Percentiles rank a stretch among this genome's conserved stretches.
These are phyloP conservation scores for Bolboschoenoplectus hybrid DNA, from an alignment of 202 grass and related monocot species.

Conservation along the genomic window DNA sequence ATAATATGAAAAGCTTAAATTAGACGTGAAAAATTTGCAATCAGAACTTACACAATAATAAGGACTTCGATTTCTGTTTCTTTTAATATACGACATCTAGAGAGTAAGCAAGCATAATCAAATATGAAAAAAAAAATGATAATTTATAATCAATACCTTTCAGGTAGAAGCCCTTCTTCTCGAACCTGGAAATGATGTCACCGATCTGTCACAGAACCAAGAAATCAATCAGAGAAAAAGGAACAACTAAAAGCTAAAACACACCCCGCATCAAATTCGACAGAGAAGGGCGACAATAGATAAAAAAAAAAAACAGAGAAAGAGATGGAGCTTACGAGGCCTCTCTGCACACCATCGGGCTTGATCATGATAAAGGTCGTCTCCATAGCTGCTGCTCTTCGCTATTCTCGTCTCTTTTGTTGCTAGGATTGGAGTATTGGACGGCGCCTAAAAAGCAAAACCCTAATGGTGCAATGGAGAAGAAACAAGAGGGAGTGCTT, in stretches of 20 bases:
- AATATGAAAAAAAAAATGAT: background rate
- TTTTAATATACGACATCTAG: background rate
- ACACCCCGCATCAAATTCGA: background rate
- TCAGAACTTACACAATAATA: background rate
- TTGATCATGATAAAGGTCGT: constrained; percentile 95
- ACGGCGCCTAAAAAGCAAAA: constrained; percentile 38
- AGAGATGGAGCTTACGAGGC: constrained; percentile 55
- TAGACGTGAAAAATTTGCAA: background rate
- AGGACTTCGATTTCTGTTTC: background rate
- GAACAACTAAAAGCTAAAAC: background rate
- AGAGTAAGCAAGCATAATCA: background rate
- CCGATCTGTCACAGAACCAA: constrained; percentile 56
- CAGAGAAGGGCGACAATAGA: background rate
- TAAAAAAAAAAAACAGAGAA: too few species aligned
- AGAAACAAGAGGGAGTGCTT: background rate
- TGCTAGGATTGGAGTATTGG: constrained; percentile 27
- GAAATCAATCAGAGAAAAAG: background rate
- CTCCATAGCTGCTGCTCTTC: constrained; percentile 54
- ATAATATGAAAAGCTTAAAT: background rate
- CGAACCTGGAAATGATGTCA: constrained; percentile 92
- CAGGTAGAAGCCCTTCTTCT: constrained; percentile 99
- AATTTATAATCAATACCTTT: constrained; percentile 53
- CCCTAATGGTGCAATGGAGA: constrained; percentile 33
- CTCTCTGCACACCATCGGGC: constrained; percentile 91
- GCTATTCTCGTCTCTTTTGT: background rate